Base-by-base conservation (phyloP, 768 basidiomycete genomes). In the Suillus subaureus region DNA sequence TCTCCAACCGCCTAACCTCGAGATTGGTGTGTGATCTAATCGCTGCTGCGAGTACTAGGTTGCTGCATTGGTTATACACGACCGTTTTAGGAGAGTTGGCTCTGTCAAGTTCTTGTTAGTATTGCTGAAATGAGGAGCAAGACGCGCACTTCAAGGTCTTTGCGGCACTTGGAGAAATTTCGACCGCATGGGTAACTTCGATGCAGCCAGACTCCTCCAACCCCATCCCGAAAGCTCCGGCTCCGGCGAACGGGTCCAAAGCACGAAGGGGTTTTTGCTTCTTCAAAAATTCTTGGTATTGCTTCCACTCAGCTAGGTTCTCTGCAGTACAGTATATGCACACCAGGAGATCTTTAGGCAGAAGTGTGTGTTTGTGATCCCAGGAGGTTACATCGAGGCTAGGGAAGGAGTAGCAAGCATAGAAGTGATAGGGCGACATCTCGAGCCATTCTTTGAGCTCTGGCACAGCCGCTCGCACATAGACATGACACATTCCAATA, bases 151-250 rank as follows among this genome's bases (percentile, higher is more conserved):
- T 78, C 18, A 90, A 77, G 1, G 92, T 91, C 64, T 78, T 77
- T 0, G 89, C 88, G 9, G 93, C 90, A 72, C 89, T 90, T 0
- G 92, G 91, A n/a, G 85, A 80, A 26, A 92, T 87, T 69, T 94
- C 93, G 52, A 93, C 76, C 0, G 87, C 84, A 77, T 91, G 86
- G 0, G 86, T 87, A 5, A 91, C 70, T 66, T 85, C 81, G 60
- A 91, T 68, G 61, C 84, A 86, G 62, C 83, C 87, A 2, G 82
- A 79, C 45, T 84, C 78, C 18, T 83, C 82, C 75, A 92, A 75
- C 0, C 85, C 90, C 23, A 83, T 73, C 61, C 84, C 84, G 71
- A 93, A 90, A 4, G 89, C 87, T 6, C 91, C 90, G 0, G 73
- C 72, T 3, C 84, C 84, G 4, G 73, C 78, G 61, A 84, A 85